Evolutionary conservation across 805 yeast genomes (phyloP), one percentile per base, ranked within the genome.

Genomic region (Yamadazyma olivae): DNA sequence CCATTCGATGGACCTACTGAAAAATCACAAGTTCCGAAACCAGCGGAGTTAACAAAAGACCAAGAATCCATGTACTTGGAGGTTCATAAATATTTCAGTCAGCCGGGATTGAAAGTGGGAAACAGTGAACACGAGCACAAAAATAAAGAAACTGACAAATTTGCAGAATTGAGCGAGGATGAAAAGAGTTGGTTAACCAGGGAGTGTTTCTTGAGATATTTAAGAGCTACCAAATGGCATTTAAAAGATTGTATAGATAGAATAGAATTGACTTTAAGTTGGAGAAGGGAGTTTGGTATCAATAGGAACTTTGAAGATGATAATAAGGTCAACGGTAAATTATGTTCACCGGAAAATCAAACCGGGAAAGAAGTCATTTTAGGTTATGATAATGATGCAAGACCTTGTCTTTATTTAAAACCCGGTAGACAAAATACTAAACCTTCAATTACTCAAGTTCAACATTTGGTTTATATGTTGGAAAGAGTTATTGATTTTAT

Each of bases 401-500:
- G 99, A 56, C 98, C 99, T 4, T 91, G 97, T 53, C 65, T 93
- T 23, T 91, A 91, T 58, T 71, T 93, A 56, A 84, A 86, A 58
- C 95, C 96, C 0, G 98, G 98, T 10, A 77, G 95, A 56, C 99
- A 93, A 62, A 93, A 93, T 64, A 93, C 99, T 12, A 86, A 87
- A 53, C 79, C 93, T 3, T 78, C 93, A 1, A 83, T 79, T 44
- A 75, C 91, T 49, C 99, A 93, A 56, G 96, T 93, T n/a, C 95
- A 93, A 61, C 96, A 89, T 57, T 69, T 93, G 56, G 98, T 93
- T 5, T 91, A 72, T 65, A 83, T 83, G 89, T 71, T 93, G 36
- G 99, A 93, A 61, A 74, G 90, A 40, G 95, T 85, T 28, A 90
- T 91, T 39, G 95, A 89, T 59, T 86, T 77, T 59, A 91, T 93